Percentiles rank a stretch among this genome's conserved stretches.
Evolutionary conservation across 345 rosid species (phyloP).

Genomic region (Dimocarpus longan): DNA sequence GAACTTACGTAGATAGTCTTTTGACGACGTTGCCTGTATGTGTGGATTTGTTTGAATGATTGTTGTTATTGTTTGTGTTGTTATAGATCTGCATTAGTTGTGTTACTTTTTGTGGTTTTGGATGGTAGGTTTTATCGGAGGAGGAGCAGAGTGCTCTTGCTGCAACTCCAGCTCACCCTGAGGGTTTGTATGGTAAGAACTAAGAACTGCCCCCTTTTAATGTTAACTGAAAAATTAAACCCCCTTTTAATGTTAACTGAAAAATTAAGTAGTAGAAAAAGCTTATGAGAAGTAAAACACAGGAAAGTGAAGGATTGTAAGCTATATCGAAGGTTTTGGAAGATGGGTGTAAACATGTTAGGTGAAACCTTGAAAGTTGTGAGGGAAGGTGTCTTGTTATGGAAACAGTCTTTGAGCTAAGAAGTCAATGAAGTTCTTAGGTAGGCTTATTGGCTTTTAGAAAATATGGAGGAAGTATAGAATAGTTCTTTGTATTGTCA

Average conservation of each 20-base stretch:
- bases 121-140: slow-evolving; percentile 70
- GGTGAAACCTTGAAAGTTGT: background rate
- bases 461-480: background rate
- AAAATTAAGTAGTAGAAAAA: background rate
- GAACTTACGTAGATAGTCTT: slow-evolving; percentile 65
- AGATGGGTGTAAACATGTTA: background rate
- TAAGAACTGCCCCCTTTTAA: background rate
- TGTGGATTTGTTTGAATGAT: slow-evolving; percentile 1
- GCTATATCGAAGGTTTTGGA: background rate
- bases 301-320: background rate
- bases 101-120: too few species aligned
- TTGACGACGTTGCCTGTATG: slow-evolving; percentile 78
- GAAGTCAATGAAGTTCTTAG: background rate
- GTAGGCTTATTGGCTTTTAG: background rate
- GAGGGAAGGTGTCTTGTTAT: background rate
- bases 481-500: background rate
- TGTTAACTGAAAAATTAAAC: background rate
- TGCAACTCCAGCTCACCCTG: slow-evolving; percentile 91
- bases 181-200: slow-evolving; percentile 73
- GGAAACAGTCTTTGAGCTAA: background rate
- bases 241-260: background rate
- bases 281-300: background rate
- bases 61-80: background rate
- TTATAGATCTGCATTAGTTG: too few species aligned
- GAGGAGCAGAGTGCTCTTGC: slow-evolving; percentile 91